Evolutionary conservation across 495 filamentous ascomycete species (phyloP), one percentile per base, ranked within the genome.

Genomic region (Aspergillus saccharolyticus): DNA sequence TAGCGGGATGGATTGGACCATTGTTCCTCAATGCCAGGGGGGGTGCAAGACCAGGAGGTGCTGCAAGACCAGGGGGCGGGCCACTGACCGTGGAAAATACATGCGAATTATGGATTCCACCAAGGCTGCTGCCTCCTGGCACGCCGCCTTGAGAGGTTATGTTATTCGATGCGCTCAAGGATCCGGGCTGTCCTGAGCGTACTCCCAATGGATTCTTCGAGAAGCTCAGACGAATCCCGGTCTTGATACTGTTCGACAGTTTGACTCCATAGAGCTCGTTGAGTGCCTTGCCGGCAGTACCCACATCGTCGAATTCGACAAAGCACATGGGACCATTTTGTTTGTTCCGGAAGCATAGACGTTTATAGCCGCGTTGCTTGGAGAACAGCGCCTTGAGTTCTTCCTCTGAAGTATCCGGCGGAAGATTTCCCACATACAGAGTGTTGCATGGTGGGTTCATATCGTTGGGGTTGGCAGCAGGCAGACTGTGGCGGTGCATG

Each of bases 311-410:
- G 67, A 97, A 98, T 70, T 98, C 95, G 43, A 98, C 94, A 65
- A 97, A 97, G 66, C 94, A 97, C 95, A 97, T 97, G 14, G 95
- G 94, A 0, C 95, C 95, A 65, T 97, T 96, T 61, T 92, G 89
- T 73, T 98, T 98, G 52, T 93, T 96, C n/a, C 95, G 84, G 76
- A 96, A 96, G 65, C 91, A 97, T 4, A 98, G 85, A 42, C 94
- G 81, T 75, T 96, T 98, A 71, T 97, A 98, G 16, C 94, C 94
- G 33, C 92, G 89, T 63, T 95, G 89, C 70, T 93, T 94, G 44
- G 87, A 91, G 67, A 98, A 98, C 69, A 97, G 81, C 15, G 88
- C 87, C 71, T 97, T 98, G 47, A 98, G 80, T 68, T 98, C 94
- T 63, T 98, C 95, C 66, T 98, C 94, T 0, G 90, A 94, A 0